A percentile compares a stretch with the other conserved stretches of the same genome.
Evolutionary conservation across 106 monocot genomes (phyloP).

Genomic region (Amphibolis antarctica): DNA sequence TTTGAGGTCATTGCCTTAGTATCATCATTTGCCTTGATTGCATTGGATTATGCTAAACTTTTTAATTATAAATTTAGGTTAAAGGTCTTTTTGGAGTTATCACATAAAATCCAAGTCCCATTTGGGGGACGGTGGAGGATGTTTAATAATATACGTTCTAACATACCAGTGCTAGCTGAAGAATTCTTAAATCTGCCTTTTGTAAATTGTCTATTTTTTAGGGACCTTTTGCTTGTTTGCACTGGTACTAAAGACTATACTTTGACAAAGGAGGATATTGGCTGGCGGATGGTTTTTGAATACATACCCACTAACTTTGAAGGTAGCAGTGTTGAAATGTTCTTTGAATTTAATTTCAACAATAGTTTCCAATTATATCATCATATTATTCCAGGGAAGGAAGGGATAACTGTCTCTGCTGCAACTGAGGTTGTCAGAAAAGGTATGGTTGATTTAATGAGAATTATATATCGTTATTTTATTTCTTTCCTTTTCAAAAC

Average conservation of each 20-base stretch:
- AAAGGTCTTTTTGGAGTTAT: too few relatives aligned
- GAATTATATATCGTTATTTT: not conserved
- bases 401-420: constrained; percentile 52
- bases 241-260: constrained; percentile 63
- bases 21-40: too few relatives aligned
- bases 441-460: constrained; percentile 30
- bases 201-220: constrained; percentile 7
- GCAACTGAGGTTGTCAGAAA: constrained; percentile 62
- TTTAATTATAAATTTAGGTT: too few relatives aligned
- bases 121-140: too few relatives aligned
- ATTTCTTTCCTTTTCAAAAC: too few relatives aligned
- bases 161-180: not conserved
- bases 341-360: not conserved
- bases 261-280: constrained; percentile 74
- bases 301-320: constrained; percentile 78
- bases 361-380: not conserved
- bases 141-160: too few relatives aligned
- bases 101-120: too few relatives aligned
- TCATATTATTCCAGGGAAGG: constrained; percentile 45
- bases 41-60: too few relatives aligned
- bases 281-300: constrained; percentile 47
- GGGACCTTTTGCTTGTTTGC: constrained; percentile 45
- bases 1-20: too few relatives aligned
- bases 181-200: not conserved
- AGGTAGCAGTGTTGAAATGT: constrained; percentile 26